Base-by-base conservation (phyloP, 2,329 filamentous ascomycete genomes). In the Fusarium sp. region DNA sequence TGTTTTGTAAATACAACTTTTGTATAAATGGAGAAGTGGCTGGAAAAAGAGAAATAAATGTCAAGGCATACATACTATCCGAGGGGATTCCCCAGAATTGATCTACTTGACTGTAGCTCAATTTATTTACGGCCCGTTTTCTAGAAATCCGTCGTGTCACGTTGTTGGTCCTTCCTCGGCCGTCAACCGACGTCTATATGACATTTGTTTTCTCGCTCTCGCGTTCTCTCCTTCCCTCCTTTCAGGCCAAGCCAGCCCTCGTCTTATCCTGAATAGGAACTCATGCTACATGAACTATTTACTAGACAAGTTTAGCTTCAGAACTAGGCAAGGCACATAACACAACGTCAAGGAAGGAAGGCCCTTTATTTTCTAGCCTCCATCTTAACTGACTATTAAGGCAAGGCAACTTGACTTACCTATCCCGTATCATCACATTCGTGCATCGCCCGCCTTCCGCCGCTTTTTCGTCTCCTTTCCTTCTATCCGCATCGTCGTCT, bases 251-350 rank as follows among this genome's bases (percentile, higher is more conserved):
- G 23, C 13, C 38, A 41, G 23, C 28, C 58, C 41, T 57, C 41
- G 57, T 67, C 57, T 62, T 67, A 56, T 57, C 63, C 62, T 62
- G 56, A 66, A 66, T 56, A 66, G 63, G 63, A 57, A 62, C 49
- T 37, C 57, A 50, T 53, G 28, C 57, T 62, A 59, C 47, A 64
- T 47, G 26, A 18, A 51, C 44, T 38, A 55, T 64, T 34, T 36
- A 64, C 59, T 8, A 58, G 46, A 50, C 46, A 33, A 47, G 46
- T 23, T 34, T 66, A 67, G 57, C 49, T 58, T 46, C 28, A 34
- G 37, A 30, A 52, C 62, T 67, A 67, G 46, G 47, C 41, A 63
- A 67, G 64, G 64, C 64, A 67, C 64, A 44, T 67, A 51, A 50
- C 52, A 64, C 59, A 63, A 65, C 40, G 52, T 65, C 60, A 47